Evolutionary conservation across 2,329 filamentous ascomycete species (phyloP).

Genomic region (Hymenotorrendiella dingleyae): DNA sequence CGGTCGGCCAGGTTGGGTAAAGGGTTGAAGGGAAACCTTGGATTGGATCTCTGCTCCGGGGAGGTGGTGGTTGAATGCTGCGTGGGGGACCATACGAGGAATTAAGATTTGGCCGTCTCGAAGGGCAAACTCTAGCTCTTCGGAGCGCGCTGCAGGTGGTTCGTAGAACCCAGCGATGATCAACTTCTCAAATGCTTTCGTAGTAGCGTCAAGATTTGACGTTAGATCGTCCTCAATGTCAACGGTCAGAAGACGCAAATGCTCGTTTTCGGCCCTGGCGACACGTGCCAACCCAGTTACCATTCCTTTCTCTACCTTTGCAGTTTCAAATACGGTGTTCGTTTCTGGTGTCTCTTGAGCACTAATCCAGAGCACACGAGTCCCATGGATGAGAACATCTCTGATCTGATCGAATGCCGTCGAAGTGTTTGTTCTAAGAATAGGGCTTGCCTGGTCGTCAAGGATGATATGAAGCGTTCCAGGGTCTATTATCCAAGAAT

Average conservation of each 20-base stretch:
- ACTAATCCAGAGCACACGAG: conserved; percentile 3
- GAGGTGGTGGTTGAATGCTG: conserved; percentile 16
- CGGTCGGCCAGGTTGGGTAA: conserved; percentile 1
- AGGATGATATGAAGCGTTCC: background rate
- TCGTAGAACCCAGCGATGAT: background rate
- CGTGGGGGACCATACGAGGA: conserved; percentile 3
- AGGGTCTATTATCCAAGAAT: background rate
- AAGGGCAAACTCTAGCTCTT: conserved; percentile 5
- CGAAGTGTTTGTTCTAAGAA: background rate
- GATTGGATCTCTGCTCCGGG: conserved; percentile 12
- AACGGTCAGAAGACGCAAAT: background rate
- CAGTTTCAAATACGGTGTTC: no score
- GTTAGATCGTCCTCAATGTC: background rate
- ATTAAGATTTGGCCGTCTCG: conserved; percentile 4
- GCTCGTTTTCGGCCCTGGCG: conserved; percentile 2
- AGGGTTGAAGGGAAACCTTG: background rate
- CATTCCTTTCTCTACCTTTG: conserved; percentile 13
- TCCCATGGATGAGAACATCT: background rate
- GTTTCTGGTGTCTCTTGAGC: background rate
- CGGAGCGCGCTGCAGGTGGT: background rate
- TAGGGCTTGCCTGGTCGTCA: background rate
- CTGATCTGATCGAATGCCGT: background rate
- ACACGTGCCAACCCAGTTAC: conserved; percentile 8
- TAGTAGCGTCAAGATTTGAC: background rate
- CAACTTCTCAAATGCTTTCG: background rate